phyloP scores from a whole-genome alignment of 345 rosid species.

The Acer yangbiense region DNA sequence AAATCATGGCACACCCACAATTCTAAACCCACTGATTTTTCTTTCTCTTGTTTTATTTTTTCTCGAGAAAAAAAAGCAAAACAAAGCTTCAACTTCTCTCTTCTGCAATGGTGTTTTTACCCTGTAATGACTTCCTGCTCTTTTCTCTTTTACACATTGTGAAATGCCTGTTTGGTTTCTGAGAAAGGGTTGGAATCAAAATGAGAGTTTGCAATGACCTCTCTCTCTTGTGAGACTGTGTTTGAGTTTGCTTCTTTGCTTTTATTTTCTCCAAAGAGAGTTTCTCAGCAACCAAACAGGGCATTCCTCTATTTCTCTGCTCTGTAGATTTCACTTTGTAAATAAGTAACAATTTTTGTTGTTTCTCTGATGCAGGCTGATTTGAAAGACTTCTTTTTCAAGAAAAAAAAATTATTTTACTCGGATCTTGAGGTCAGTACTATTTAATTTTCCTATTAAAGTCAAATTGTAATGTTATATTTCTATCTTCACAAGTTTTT shows the following conservation, averaged over 20 bases:
- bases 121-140: conserved; percentile 32
- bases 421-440: conserved; percentile 50
- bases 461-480: not conserved
- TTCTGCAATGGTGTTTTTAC: conserved; percentile 26
- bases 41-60: not conserved
- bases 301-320: conserved; percentile 5
- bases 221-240: not conserved
- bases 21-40: conserved; percentile 11
- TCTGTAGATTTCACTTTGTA: conserved; percentile 1
- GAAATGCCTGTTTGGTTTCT: conserved; percentile 14
- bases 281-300: conserved; percentile 17
- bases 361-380: conserved; percentile 32
- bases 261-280: not conserved
- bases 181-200: conserved; percentile 12
- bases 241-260: conserved; percentile 3
- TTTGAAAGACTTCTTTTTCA: conserved; percentile 7
- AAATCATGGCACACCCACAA: conserved; percentile 8
- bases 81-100: conserved; percentile 14
- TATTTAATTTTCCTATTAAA: conserved; percentile 13
- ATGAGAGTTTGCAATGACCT: not conserved
- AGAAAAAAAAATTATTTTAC: not conserved
- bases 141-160: conserved; percentile 11
- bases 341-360: not conserved
- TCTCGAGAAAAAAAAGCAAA: conserved; percentile 12
- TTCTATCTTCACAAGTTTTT: not conserved